Conservation (phyloP, 306 rosid genomes). For the Rosa persica region DNA sequence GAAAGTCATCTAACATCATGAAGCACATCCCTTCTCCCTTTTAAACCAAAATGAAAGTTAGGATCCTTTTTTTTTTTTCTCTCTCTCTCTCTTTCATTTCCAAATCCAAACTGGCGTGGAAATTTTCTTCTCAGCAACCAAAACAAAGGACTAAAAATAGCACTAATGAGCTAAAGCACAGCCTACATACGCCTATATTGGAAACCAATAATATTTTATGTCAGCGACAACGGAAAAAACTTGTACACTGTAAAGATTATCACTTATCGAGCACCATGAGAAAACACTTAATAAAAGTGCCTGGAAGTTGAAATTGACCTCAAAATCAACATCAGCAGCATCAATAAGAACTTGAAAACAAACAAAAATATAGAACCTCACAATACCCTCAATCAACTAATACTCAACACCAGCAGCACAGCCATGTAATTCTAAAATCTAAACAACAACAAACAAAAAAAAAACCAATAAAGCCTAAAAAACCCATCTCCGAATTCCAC, state of each 20-base stretch:
- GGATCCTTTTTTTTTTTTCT: background rate
- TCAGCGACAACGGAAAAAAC: background rate
- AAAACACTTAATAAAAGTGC: background rate
- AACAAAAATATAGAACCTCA: background rate
- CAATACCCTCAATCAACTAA: background rate
- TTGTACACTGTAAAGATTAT: background rate
- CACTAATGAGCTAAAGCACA: background rate
- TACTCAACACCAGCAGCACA: background rate
- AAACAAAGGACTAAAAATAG: background rate
- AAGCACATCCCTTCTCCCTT: background rate
- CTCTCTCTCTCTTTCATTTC: background rate
- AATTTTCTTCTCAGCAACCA: background rate
- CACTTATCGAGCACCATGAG: background rate
- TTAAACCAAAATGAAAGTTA: background rate
- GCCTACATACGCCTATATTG: background rate
- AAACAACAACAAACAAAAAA: background rate
- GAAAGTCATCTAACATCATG: background rate
- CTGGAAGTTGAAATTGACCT: conserved; percentile 5
- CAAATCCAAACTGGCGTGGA: background rate
- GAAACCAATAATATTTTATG: background rate
- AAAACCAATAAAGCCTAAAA: background rate
- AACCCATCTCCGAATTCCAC: conserved; percentile 13
- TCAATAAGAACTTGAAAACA: background rate
- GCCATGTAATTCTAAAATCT: background rate
- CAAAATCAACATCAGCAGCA: background rate